Conservation (phyloP, 225 moss, liverwort and hornwort species). For the Pseudisothecium myosuroides region DNA sequence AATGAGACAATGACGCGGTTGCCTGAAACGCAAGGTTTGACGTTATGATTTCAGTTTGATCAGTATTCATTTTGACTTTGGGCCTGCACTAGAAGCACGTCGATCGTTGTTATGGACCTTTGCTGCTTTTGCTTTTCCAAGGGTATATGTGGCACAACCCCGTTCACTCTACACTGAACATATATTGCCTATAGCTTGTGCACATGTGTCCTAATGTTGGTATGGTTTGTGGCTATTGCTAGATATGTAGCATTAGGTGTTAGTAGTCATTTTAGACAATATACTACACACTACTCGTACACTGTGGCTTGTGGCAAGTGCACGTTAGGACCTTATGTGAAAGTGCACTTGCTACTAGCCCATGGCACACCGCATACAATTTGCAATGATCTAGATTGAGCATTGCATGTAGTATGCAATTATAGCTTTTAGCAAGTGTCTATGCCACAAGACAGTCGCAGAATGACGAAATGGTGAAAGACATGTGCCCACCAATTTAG, state of each 20-base stretch:
- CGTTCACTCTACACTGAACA: not conserved
- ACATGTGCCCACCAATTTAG: not conserved
- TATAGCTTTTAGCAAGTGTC: not conserved
- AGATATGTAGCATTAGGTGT: no score
- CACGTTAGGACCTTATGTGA: not conserved
- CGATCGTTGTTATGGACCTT: not conserved
- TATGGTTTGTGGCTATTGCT: not conserved
- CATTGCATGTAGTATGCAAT: not conserved
- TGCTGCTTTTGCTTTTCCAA: not conserved
- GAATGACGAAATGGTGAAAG: not conserved
- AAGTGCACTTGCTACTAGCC: not conserved
- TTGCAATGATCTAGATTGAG: not conserved
- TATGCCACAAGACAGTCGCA: not conserved
- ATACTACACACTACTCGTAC: not conserved
- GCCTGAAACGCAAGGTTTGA: not conserved
- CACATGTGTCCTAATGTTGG: not conserved
- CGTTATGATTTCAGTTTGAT: not conserved
- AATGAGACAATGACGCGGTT: not conserved
- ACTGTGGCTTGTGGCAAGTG: not conserved
- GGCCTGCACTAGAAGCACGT: not conserved
- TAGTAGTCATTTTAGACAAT: not conserved
- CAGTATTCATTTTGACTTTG: not conserved
- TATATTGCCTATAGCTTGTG: not conserved
- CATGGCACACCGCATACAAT: not conserved
- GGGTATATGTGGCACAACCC: not conserved